A percentile compares a stretch with the other conserved stretches of the same genome.
Conservation (phyloP, 2,329 filamentous ascomycete genomes). For the Verticillium zaregamsianum region DNA sequence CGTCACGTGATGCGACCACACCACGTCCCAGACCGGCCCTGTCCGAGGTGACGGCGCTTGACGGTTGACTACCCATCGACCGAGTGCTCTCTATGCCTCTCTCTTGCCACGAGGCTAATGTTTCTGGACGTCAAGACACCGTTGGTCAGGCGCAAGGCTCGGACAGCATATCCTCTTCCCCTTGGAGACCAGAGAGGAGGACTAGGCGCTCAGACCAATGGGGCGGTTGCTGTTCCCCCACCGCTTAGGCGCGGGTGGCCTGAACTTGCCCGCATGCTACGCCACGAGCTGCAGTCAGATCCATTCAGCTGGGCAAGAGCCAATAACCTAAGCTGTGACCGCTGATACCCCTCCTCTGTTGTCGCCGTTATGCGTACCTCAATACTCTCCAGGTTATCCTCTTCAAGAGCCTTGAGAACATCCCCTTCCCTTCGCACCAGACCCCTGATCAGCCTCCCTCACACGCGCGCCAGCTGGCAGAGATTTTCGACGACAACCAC, state of each 20-base stretch:
- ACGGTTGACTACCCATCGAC: too few species aligned
- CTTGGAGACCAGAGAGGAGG: background rate
- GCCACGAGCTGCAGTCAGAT: constrained; percentile 1
- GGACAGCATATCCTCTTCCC: background rate
- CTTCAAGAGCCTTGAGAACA: constrained; percentile 12
- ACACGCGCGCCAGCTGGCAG: constrained; percentile 9
- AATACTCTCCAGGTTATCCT: constrained; percentile 28
- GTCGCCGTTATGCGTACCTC: constrained; percentile 9
- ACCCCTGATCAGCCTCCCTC: constrained; percentile 4
- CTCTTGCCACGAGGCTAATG: too few species aligned
- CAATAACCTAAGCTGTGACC: background rate
- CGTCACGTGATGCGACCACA: background rate
- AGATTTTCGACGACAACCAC: constrained; percentile 16
- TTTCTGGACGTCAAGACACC: too few species aligned
- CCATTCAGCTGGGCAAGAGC: constrained; percentile 2
- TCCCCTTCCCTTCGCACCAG: background rate
- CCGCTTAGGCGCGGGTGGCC: background rate
- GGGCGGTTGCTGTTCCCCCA: background rate
- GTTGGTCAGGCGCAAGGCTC: too few species aligned
- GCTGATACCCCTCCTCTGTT: background rate
- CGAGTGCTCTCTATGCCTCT: too few species aligned
- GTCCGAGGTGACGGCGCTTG: background rate
- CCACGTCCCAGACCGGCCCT: background rate
- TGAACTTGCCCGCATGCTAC: background rate
- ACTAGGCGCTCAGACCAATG: background rate